Base-by-base conservation (phyloP, 1,139 yeast species). In the Suhomyces anneliseae region DNA sequence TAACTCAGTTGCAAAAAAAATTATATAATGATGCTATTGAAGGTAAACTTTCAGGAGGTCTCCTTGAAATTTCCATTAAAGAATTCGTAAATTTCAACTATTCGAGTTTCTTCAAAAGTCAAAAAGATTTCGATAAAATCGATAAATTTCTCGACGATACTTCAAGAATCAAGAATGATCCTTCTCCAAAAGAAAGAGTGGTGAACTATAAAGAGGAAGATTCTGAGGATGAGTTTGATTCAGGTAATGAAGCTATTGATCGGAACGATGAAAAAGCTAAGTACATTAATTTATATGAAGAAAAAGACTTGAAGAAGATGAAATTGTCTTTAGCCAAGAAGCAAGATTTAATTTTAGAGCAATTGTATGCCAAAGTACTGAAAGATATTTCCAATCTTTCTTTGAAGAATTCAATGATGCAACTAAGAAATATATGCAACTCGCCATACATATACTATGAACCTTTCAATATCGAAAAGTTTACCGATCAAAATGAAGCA, bases 381-480 rank as follows among this genome's bases (percentile, higher is more conserved):
- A 58, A 60, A 27, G 58, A 62, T 8, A 47, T 65, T 10, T 63
- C 59, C 36, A 55, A 56, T 37, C 54, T 70, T 35, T 61, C 68
- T 15, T 69, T 89, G 42, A 84, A 80, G 52, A 89, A 88, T 58
- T 59, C 82, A 57, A 73, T 87, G 66, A 88, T 92, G 87, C 97
- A 90, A 62, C 71, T 90, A 44, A 74, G 99, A 43, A 82, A 85
- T 52, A 81, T 88, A 7, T 90, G 97, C 57, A 86, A 90, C 57
- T 85, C 96, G 0, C 96, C 97, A 0, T 87, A 86, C 60, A 66
- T 87, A 40, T 89, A 86, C 59, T 89, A 84, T 66, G 87, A 85
- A 54, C 98, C 97, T 0, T 89, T 88, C 40, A 61, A 48, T 10
- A 59, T 1, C 65, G 70, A 14, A 78, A 41, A 47, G 74, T 48